Conservation (phyloP, 371 early-diverging fungal genomes). For the Umbelopsis sp. region DNA sequence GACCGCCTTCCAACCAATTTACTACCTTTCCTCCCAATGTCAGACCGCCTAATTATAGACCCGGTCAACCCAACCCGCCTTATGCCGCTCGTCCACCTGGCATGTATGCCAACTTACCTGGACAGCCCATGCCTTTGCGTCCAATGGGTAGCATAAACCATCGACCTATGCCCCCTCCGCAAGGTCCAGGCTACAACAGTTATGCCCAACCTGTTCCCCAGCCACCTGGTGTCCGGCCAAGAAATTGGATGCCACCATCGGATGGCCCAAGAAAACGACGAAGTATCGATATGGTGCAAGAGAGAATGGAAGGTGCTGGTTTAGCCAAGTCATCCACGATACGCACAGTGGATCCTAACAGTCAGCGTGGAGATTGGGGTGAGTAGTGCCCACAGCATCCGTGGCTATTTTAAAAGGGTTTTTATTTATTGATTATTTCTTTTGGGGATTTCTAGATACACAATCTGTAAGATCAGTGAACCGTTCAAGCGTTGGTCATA, state of each 20-base stretch:
- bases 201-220: not conserved
- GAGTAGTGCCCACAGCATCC: not conserved
- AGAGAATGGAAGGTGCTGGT: constrained; percentile 18
- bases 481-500: not conserved
- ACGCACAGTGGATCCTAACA: not conserved
- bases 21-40: constrained; percentile 14
- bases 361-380: constrained; percentile 19
- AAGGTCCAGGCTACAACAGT: constrained; percentile 6
- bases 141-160: constrained; percentile 10
- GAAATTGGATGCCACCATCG: constrained; percentile 13
- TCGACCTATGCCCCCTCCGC: constrained; percentile 18
- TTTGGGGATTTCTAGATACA: not conserved
- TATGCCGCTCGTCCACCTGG: constrained; percentile 23
- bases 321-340: constrained; percentile 6
- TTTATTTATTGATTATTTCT: too few relatives aligned
- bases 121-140: constrained; percentile 9
- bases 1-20: constrained; percentile 2
- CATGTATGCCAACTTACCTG: not conserved
- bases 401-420: too few relatives aligned
- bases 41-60: constrained; percentile 2
- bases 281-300: not conserved
- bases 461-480: constrained; percentile 15
- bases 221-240: constrained; percentile 5
- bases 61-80: constrained; percentile 18
- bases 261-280: constrained; percentile 14